A percentile compares a stretch with the other conserved stretches of the same genome.
Conservation (phyloP, 2,329 filamentous ascomycete species). For the Acrocalymma vagum region DNA sequence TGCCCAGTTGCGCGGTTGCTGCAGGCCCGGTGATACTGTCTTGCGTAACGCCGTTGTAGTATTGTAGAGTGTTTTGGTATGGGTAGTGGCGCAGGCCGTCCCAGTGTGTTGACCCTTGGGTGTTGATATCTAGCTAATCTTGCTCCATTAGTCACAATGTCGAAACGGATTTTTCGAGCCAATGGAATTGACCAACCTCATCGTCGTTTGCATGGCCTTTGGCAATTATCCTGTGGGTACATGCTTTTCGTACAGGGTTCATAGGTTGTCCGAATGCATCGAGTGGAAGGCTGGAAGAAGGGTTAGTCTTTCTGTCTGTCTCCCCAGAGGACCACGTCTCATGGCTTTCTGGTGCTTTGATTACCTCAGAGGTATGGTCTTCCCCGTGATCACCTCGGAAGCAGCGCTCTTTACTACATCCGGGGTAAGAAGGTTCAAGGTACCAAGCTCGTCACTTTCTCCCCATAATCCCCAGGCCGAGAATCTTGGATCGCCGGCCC, state of each 20-base stretch:
- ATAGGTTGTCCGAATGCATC: constrained; percentile 25
- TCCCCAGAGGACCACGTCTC: no score
- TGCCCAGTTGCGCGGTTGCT: no score
- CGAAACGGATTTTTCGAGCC: no score
- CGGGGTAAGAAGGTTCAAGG: constrained; percentile 1
- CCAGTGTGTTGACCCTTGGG: constrained; percentile 31
- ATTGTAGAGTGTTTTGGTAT: constrained; percentile 13
- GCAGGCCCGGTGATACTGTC: no score
- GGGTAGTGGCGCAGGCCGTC: constrained; percentile 36
- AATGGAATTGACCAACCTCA: no score
- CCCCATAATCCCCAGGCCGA: constrained; percentile 4
- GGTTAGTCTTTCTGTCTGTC: no score
- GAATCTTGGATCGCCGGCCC: no score
- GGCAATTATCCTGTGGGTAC: background rate
- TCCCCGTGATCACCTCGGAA: constrained; percentile 17
- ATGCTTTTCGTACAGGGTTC: background rate
- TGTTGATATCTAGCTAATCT: constrained; percentile 29
- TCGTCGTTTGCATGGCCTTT: no score
- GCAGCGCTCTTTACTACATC: constrained; percentile 1
- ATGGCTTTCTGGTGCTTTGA: background rate
- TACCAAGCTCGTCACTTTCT: background rate
- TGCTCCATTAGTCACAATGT: constrained; percentile 4
- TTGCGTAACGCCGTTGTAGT: constrained; percentile 17
- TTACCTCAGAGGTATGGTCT: constrained; percentile 24
- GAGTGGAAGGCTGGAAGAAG: constrained; percentile 8